Conservation (phyloP, 176 grass and related monocot species). For the Miscanthus lutarioriparius region DNA sequence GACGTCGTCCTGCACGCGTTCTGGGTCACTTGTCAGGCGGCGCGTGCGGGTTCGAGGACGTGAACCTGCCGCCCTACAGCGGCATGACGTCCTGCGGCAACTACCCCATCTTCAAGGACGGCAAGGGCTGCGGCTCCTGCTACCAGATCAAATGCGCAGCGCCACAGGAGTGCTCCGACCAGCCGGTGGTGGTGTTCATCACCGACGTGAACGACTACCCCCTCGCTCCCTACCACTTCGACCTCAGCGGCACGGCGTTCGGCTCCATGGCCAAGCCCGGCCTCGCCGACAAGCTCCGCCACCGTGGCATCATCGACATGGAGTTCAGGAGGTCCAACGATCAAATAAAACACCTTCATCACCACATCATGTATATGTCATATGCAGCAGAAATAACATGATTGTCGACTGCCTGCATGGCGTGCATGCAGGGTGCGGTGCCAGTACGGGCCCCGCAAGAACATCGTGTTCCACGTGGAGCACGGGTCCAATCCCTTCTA, state of each 20-base stretch:
- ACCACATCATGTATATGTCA: no score
- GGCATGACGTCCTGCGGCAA: conserved; percentile 78
- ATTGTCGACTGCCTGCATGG: no score
- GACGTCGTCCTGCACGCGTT: not conserved
- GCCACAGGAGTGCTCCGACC: not conserved
- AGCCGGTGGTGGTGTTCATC: not conserved
- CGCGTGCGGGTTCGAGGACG: conserved; percentile 68
- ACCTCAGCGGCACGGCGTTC: conserved; percentile 26
- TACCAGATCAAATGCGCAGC: conserved; percentile 8
- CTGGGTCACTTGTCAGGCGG: conserved; percentile 29
- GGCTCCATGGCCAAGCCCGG: conserved; percentile 25
- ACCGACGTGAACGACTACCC: conserved; percentile 19
- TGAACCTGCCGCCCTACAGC: conserved; percentile 60
- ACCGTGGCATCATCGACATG: not conserved
- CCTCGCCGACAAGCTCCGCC: conserved; percentile 13
- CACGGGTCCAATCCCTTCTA: not conserved
- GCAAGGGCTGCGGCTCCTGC: conserved; percentile 81
- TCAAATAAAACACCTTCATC: no score
- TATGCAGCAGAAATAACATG: no score
- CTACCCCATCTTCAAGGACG: conserved; percentile 60
- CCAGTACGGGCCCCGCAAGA: not conserved
- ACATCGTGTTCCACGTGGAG: not conserved
- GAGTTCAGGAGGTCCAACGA: not conserved
- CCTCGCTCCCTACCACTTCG: not conserved
- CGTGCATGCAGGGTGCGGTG: not conserved